phyloP scores from a whole-genome alignment of 148 eudicot genomes.

The Heliosperma pusillum region DNA sequence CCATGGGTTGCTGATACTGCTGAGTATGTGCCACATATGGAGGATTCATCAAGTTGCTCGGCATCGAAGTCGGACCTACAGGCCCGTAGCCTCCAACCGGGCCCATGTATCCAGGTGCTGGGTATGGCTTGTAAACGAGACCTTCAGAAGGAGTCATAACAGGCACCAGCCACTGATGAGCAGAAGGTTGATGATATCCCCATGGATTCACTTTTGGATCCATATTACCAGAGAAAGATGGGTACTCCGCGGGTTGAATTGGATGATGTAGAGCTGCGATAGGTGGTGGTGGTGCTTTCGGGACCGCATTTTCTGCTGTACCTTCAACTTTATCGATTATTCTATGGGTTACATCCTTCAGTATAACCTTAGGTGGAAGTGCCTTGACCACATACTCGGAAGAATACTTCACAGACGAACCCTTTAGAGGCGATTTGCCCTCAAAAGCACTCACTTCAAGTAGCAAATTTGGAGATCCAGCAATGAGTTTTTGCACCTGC shows the following conservation, averaged over 20 bases:
- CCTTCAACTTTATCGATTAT: conserved; percentile 39
- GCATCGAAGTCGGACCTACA: conserved; percentile 33
- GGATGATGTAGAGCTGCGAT: conserved; percentile 31
- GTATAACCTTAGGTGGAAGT: conserved; percentile 27
- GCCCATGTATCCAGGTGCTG: conserved; percentile 50
- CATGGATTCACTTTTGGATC: conserved; percentile 46
- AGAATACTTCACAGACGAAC: conserved; percentile 38
- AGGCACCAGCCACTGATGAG: conserved; percentile 90
- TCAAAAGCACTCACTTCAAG: conserved; percentile 46
- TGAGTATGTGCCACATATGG: conserved; percentile 39
- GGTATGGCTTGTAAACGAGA: conserved; percentile 86
- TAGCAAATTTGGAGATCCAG: conserved; percentile 70
- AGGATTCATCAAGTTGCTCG: conserved; percentile 36
- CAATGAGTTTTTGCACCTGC: conserved; percentile 86
- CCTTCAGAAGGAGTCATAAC: conserved; percentile 95
- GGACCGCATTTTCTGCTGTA: conserved; percentile 60
- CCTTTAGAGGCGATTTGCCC: conserved; percentile 41
- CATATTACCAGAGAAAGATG: conserved; percentile 31
- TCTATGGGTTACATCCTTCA: conserved; percentile 41
- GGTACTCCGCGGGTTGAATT: conserved; percentile 30
- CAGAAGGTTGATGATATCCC: conserved; percentile 47
- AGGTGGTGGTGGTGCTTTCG: conserved; percentile 38
- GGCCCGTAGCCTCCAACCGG: conserved; percentile 47
- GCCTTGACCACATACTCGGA: conserved; percentile 43
- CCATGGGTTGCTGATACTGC: conserved; percentile 45